Base-by-base conservation (phyloP, 2,329 filamentous ascomycete species). In the Parastagonospora avenae region DNA sequence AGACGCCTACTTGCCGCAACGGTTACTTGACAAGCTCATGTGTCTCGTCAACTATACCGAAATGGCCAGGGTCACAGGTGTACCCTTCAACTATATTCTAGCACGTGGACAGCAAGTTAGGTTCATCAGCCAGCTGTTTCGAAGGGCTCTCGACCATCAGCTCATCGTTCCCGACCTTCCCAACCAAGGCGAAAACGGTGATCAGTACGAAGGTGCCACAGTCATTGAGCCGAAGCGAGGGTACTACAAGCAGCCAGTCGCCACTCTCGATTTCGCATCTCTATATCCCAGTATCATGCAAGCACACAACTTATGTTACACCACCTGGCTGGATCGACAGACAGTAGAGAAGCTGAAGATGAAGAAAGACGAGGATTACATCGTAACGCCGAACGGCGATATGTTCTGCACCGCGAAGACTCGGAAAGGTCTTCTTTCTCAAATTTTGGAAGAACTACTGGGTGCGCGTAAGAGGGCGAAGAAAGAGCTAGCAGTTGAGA, bases 31-130 rank as follows among this genome's bases (percentile, higher is more conserved):
- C 70, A 99, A 99, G 74, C 81, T 99, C 24, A 97, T 96, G 70
- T 97, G 94, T 75, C 80, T 99, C n/a, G 90, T 96, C 76, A 99
- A 99, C 72, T 97, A 97, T 68, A 97, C 94, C 0, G 94, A 99
- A 77, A 99, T 99, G 94, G 93, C 94, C 50, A 94, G 94, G 85
- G 94, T 99, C 76, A 99, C 95, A 24, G 94, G 94, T 64, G 93
- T 99, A 4, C 94, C 94, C 0, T 99, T 99, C 80, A 97, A 96
- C 70, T 96, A 89, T 68, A 82, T 99, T 38, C 82, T 99, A 2
- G 86, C 94, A 19, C 87, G 92, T 68, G 94, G 94, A 38, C 94
- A 99, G 73, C 95, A 99, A 75, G 87, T 99, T 71, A 96, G 96
- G 68, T 99, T 99, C 76, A 85, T 99, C 77, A 97, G 92, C 72